Conservation (phyloP, 2,329 filamentous ascomycete genomes). For the Pseudogymnoascus destructans region DNA sequence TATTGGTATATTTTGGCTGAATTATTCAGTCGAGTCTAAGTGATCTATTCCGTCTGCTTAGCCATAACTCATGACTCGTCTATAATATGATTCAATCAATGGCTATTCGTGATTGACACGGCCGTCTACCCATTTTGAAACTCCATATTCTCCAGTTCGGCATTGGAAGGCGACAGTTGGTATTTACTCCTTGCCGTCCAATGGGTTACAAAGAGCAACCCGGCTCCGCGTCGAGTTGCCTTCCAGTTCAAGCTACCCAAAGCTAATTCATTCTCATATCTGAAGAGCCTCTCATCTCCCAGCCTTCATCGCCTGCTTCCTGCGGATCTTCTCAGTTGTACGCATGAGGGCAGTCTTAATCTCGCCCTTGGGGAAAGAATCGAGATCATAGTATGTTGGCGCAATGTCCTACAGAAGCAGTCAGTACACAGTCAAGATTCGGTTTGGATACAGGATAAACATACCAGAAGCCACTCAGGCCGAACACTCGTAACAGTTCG, state of each 20-base stretch:
- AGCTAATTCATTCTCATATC: not conserved
- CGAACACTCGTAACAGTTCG: constrained; percentile 83
- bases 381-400: constrained; percentile 80
- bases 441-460: constrained; percentile 25
- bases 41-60: not conserved
- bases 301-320: constrained; percentile 28
- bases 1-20: not conserved
- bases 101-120: not conserved
- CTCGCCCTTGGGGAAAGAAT: constrained; percentile 72
- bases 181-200: not conserved
- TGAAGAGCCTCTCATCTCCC: not conserved
- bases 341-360: constrained; percentile 56
- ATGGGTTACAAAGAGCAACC: not conserved
- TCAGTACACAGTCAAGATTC: constrained; percentile 22
- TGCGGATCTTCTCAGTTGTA: constrained; percentile 45
- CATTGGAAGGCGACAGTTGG: not conserved
- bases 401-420: constrained; percentile 62
- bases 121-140: constrained; percentile 4
- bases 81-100: constrained; percentile 3
- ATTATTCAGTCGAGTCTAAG: not conserved
- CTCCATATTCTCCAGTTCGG: constrained; percentile 3
- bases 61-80: constrained; percentile 1
- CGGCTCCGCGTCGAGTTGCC: not conserved
- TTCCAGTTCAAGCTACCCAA: not conserved
- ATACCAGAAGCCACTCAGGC: constrained; percentile 85